Conservation (phyloP, 208 protist genomes). For the Tritrichomonas foetus region DNA sequence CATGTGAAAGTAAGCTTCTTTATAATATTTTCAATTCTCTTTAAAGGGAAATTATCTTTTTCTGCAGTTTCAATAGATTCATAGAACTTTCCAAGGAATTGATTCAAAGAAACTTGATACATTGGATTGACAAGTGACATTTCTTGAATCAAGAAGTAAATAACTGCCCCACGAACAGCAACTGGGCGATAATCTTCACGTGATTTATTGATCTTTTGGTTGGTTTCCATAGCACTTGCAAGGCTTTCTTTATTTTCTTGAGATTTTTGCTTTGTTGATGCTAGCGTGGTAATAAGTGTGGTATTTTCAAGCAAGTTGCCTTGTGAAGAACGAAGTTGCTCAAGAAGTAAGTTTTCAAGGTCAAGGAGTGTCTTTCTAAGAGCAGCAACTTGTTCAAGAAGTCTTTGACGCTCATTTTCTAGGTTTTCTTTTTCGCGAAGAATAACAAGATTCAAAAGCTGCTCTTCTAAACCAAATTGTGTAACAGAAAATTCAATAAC, state of each 20-base stretch:
- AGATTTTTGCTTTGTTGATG: slow-evolving; percentile 87
- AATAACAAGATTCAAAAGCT: slow-evolving; percentile 80
- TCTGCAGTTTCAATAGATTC: slow-evolving; percentile 72
- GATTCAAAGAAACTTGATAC: slow-evolving; percentile 93
- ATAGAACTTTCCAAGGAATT: slow-evolving; percentile 92
- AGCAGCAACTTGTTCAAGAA: slow-evolving; percentile 71
- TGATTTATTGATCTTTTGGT: slow-evolving; percentile 83
- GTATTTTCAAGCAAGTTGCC: slow-evolving; percentile 69
- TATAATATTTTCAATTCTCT: slow-evolving; percentile 89
- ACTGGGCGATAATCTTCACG: slow-evolving; percentile 91
- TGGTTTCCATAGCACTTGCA: slow-evolving; percentile 78
- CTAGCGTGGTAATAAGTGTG: slow-evolving; percentile 80
- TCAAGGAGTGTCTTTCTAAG: slow-evolving; percentile 65
- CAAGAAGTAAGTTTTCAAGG: slow-evolving; percentile 88
- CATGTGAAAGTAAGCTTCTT: slow-evolving; percentile 78
- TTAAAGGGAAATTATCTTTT: slow-evolving; percentile 71
- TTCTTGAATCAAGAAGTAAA: slow-evolving; percentile 97
- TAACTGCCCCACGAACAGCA: slow-evolving; percentile 85
- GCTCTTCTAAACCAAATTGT: slow-evolving; percentile 69
- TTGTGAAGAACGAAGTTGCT: slow-evolving; percentile 72
- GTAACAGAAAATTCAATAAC: slow-evolving; percentile 98
- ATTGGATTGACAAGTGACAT: slow-evolving; percentile 89
- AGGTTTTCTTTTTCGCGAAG: slow-evolving; percentile 88
- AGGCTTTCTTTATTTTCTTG: slow-evolving; percentile 87
- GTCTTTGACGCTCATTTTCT: slow-evolving; percentile 84